Evolutionary conservation across 2,329 filamentous ascomycete species (phyloP).

Genomic region (Beauveria pseudobassiana): DNA sequence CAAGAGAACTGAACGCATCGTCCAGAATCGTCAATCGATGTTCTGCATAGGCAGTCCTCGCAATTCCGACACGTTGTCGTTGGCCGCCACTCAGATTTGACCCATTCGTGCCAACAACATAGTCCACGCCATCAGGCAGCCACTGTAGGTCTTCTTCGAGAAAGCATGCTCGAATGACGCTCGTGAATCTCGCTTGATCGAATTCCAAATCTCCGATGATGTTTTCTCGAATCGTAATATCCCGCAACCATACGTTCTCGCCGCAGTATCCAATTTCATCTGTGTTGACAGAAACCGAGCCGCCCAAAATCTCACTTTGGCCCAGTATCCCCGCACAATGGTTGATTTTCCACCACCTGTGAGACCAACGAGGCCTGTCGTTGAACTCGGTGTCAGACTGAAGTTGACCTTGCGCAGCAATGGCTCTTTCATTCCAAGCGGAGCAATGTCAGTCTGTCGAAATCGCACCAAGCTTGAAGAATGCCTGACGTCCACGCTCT

Average conservation of each 20-base stretch:
- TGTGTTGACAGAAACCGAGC: neutral
- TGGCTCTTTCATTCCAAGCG: neutral
- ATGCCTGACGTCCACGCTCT: neutral
- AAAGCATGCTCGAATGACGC: neutral
- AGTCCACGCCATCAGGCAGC: neutral
- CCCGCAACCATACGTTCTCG: neutral
- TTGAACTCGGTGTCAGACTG: neutral
- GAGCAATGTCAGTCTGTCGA: neutral
- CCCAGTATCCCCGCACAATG: neutral
- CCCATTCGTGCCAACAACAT: neutral
- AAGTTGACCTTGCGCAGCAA: neutral
- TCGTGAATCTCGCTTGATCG: neutral
- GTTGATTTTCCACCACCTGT: neutral
- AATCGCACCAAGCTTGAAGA: neutral
- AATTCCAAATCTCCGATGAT: neutral
- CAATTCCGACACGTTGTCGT: neutral
- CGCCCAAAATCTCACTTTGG: neutral
- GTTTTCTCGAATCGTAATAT: neutral
- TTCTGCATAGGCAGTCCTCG: neutral
- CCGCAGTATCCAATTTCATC: neutral
- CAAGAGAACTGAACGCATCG: neutral
- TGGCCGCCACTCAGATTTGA: neutral
- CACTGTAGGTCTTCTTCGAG: neutral
- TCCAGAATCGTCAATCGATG: neutral
- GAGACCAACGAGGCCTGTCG: neutral